These are phyloP conservation scores for Ichthyophthirius multifiliis DNA, from an alignment of 169 alveolate genomes.

Conservation along the genomic window DNA sequence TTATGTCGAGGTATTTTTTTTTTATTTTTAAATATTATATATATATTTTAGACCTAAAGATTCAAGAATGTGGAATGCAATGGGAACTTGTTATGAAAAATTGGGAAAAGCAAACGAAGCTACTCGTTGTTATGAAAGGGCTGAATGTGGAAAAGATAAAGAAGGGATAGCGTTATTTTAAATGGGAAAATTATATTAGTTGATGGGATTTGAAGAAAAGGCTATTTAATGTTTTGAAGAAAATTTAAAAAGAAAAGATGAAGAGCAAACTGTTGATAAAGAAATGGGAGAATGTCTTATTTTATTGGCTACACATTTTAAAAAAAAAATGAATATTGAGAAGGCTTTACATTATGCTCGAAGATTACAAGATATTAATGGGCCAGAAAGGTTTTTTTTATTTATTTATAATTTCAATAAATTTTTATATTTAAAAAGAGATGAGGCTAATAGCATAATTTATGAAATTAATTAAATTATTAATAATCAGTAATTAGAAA, in stretches of 20 bases:
- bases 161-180: slow-evolving; percentile 85
- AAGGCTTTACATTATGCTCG: slow-evolving; percentile 66
- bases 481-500: background rate
- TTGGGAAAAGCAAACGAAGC: slow-evolving; percentile 78
- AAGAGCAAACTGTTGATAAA: slow-evolving; percentile 66
- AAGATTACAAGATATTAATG: slow-evolving; percentile 63
- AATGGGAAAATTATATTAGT: slow-evolving; percentile 77
- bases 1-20: slow-evolving; percentile 46
- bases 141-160: slow-evolving; percentile 76
- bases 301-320: slow-evolving; percentile 71
- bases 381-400: slow-evolving; percentile 47
- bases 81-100: slow-evolving; percentile 83
- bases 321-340: slow-evolving; percentile 48
- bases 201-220: slow-evolving; percentile 66
- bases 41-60: slow-evolving; percentile 70
- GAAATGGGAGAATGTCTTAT: slow-evolving; percentile 79
- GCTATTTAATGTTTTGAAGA: slow-evolving; percentile 78
- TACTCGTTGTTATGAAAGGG: slow-evolving; percentile 83
- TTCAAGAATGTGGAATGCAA: slow-evolving; percentile 87
- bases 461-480: slow-evolving; percentile 44
- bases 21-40: background rate
- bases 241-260: slow-evolving; percentile 71
- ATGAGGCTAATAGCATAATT: slow-evolving; percentile 57
- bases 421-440: slow-evolving; percentile 16
- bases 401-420: too few species aligned